Percentiles rank a stretch among this genome's conserved stretches.
Evolutionary conservation across 768 basidiomycete species (phyloP).

Genomic region (Butyriboletus loyo): DNA sequence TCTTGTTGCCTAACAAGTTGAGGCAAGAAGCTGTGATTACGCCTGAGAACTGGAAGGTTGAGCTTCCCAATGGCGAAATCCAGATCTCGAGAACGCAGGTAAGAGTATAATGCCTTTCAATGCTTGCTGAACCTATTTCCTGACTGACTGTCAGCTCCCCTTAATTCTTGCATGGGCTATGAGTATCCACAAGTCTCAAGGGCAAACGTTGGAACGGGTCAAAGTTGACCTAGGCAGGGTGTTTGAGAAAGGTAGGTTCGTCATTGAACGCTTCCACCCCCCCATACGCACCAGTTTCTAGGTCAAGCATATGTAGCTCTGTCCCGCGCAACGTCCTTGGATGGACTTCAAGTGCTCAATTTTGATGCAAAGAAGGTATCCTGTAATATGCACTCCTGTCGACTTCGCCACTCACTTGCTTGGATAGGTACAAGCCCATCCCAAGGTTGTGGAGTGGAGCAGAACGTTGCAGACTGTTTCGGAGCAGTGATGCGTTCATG

Average conservation of each 20-base stretch:
- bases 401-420: slow-evolving; percentile 2
- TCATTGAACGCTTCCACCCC: not conserved
- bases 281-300: slow-evolving; percentile 25
- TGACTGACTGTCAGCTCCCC: slow-evolving; percentile 55
- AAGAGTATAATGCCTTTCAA: slow-evolving; percentile 14
- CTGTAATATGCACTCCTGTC: not conserved
- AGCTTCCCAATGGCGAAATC: slow-evolving; percentile 82
- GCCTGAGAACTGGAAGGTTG: slow-evolving; percentile 82
- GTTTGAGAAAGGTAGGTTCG: slow-evolving; percentile 79
- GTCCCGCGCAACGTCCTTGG: slow-evolving; percentile 82
- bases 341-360: slow-evolving; percentile 80
- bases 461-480: slow-evolving; percentile 56
- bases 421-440: slow-evolving; percentile 63
- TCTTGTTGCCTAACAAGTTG: slow-evolving; percentile 57
- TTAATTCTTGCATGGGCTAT: slow-evolving; percentile 95
- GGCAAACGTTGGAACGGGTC: slow-evolving; percentile 92
- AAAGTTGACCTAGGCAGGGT: slow-evolving; percentile 91
- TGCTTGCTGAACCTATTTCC: not conserved
- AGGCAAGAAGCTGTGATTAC: slow-evolving; percentile 55
- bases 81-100: slow-evolving; percentile 82
- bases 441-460: slow-evolving; percentile 72
- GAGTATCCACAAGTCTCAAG: slow-evolving; percentile 98
- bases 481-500: slow-evolving; percentile 6
- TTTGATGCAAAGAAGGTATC: slow-evolving; percentile 73
- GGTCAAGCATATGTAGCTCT: slow-evolving; percentile 91